Evolutionary conservation across 495 filamentous ascomycete genomes (phyloP), one percentile per base, ranked within the genome.

Genomic region (Aspergillus bertholletiae): DNA sequence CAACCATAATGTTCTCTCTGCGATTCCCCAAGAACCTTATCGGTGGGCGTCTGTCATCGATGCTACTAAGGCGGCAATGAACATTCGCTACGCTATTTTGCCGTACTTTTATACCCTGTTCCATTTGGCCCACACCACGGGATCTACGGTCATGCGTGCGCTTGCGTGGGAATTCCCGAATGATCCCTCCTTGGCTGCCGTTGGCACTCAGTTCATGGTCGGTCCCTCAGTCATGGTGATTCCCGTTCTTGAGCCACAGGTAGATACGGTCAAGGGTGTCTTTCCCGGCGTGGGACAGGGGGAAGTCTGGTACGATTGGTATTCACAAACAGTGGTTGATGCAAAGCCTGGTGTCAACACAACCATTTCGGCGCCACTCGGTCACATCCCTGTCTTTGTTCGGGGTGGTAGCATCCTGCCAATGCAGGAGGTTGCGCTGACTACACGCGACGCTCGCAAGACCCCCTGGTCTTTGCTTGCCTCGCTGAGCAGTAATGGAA

Each of bases 61-160:
- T 2, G 88, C 90, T 0, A 72, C 82, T 18, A 83, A 81, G 53
- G 71, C 63, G 0, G 90, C 87, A 1, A 94, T 93, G 83, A 68
- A 74, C 13, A 87, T 92, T 46, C 83, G 90, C 22, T 96, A 89
- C 62, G 61, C 75, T 5, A 67, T 96, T 6, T 74, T 96, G 0
- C 87, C 88, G 0, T 94, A 94, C 64, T 80, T 92, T 47, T 96
- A 96, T 69, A 96, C 90, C 0, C 75, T 88, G 0, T 86, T 93
- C 76, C 78, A 87, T 53, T 67, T 79, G 4, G 89, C 90, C 0
- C 84, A 89, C 65, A 78, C 71, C 18, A 80, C 76, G 5, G 89
- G 89, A 6, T 78, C 73, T 18, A 91, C 90, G 0, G 88, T 92
- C 20, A 88, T 95, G 84, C 82, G 89, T 3, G 89, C 90, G 2